Conservation (phyloP, 192 early-diverging fungal species). For the Geosiphon pyriformis region DNA sequence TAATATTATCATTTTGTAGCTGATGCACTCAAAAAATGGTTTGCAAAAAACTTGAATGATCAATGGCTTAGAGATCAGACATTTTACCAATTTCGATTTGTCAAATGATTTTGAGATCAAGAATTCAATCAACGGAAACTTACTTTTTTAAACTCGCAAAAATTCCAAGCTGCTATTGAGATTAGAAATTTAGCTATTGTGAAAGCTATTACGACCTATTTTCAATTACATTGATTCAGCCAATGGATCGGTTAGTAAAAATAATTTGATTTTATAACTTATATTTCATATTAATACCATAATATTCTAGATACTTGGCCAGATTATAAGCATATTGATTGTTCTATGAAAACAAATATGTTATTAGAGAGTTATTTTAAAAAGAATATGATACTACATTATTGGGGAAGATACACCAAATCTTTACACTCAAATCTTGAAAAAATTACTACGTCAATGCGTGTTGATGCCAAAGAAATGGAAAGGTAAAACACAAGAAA, state of each 20-base stretch:
- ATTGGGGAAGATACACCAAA: too few relatives aligned
- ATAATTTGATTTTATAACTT: neutral
- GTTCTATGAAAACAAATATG: neutral
- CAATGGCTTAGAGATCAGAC: neutral
- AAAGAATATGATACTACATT: too few relatives aligned
- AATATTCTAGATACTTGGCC: neutral
- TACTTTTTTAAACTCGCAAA: neutral
- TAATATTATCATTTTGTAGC: neutral
- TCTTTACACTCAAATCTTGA: neutral
- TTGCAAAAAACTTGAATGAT: neutral
- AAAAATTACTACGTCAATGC: neutral
- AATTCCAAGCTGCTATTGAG: neutral
- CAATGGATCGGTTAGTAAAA: neutral
- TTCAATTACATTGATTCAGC: neutral
- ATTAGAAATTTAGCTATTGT: neutral
- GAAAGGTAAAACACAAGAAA: neutral
- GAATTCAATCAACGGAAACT: neutral
- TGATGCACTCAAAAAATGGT: neutral
- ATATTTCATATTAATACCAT: neutral
- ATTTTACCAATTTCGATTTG: neutral
- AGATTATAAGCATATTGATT: neutral
- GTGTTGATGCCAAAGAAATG: neutral
- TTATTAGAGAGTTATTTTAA: neutral
- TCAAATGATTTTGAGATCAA: neutral
- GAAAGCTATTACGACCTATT: neutral